Conservation (phyloP, 2,329 filamentous ascomycete species). For the Tolypocladium tropicale region DNA sequence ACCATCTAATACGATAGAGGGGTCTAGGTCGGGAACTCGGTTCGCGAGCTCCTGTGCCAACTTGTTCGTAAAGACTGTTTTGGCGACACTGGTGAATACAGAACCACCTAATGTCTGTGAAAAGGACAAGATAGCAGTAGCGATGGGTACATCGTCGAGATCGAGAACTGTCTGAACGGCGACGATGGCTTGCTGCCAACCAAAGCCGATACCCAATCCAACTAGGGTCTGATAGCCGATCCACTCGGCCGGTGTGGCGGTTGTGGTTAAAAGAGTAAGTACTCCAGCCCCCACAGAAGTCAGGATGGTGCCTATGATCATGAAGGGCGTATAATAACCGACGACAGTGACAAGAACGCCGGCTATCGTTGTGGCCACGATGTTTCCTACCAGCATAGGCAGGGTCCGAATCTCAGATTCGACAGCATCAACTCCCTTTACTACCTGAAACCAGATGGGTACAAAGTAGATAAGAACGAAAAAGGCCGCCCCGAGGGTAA, state of each 20-base stretch:
- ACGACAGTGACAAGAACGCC: neutral
- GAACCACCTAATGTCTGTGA: neutral
- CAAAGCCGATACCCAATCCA: neutral
- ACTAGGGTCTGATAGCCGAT: neutral
- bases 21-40: neutral
- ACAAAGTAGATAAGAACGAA: neutral
- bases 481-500: neutral
- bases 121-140: neutral
- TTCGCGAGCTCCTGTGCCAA: neutral
- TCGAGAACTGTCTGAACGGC: neutral
- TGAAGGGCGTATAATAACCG: neutral
- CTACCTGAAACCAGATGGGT: neutral
- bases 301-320: neutral
- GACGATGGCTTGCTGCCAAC: neutral
- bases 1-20: neutral
- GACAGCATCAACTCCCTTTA: neutral
- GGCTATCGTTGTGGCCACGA: neutral
- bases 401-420: neutral
- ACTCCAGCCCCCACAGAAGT: neutral
- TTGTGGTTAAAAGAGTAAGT: neutral
- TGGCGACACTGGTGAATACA: neutral
- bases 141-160: neutral
- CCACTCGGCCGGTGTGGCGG: neutral
- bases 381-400: neutral
- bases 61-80: neutral